Evolutionary conservation across 2,329 filamentous ascomycete species (phyloP), one percentile per base, ranked within the genome.

Genomic region (Chaetoscypha palmicola): DNA sequence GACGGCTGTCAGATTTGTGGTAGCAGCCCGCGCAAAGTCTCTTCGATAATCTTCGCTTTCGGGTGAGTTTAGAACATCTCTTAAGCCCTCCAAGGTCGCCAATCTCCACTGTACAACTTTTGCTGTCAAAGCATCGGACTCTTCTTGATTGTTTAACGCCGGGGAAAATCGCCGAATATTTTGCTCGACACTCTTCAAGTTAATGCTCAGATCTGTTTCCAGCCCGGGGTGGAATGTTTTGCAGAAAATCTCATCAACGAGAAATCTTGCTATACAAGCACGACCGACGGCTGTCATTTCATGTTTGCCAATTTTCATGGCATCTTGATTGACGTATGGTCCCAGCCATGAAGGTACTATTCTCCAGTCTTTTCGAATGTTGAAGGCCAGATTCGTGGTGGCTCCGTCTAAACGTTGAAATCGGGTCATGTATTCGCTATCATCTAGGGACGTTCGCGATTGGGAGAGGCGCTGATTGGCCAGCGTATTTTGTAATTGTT

Each of bases 211-310:
- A 8, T 73, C 72, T 0, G 77, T 72, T 41, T 96, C 88, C 10
- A 98, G 73, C 8, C 83, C 83, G 0, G 92, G 92, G 60, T 98
- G 92, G 68, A 98, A 97, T 65, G 85, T 90, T 42, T 83, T 82
- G 62, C 94, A 82, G 62, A 97, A 94, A 33, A 97, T 77, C 60
- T 94, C 87, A 36, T 95, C 87, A 19, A 91, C 81, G 4, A 98
- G 69, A 88, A 91, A 98, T 48, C 82, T 79, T 21, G 86, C 86
- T 55, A 98, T 89, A 52, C 90, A 80, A 10, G 91, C 89, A 42
- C 91, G 80, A 12, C 92, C 92, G 19, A 94, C 84, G 4, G 90
- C 90, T 5, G 89, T 97, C 92, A 98, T 98, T 65, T 98, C 92
- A 64, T 96, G 90, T 61, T 90, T 94, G 49, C 90, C 92, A 8